Evolutionary conservation across 176 grass and related monocot genomes (phyloP).

Genomic region (Zoysia japonica): DNA sequence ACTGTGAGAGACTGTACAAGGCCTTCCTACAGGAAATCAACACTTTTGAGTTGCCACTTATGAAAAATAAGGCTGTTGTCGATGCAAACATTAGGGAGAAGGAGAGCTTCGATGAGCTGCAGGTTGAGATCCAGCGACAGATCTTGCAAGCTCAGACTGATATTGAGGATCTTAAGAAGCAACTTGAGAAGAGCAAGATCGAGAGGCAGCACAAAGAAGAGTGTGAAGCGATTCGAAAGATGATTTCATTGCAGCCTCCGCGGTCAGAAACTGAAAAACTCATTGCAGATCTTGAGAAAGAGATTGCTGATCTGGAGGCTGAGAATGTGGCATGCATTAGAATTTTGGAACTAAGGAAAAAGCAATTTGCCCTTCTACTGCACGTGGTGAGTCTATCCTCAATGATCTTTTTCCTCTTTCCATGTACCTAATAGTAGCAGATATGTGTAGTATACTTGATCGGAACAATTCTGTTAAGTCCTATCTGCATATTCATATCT

Average conservation of each 20-base stretch:
- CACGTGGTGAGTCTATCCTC: conserved; percentile 67
- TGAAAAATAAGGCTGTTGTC: conserved; percentile 78
- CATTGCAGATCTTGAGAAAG: conserved; percentile 81
- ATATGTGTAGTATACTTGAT: not conserved
- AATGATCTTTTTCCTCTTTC: not conserved
- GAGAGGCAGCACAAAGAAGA: conserved; percentile 96
- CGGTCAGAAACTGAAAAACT: conserved; percentile 75
- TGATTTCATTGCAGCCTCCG: conserved; percentile 71
- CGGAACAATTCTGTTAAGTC: not conserved
- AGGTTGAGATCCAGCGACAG: conserved; percentile 73
- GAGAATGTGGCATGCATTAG: conserved; percentile 66
- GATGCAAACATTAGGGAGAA: conserved; percentile 93
- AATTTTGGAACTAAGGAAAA: conserved; percentile 81
- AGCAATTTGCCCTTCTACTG: conserved; percentile 87
- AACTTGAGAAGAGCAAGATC: conserved; percentile 80
- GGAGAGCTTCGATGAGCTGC: conserved; percentile 80
- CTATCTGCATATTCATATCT: conserved; percentile 6
- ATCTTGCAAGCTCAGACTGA: conserved; percentile 87
- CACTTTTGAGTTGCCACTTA: conserved; percentile 84
- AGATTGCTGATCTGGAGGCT: conserved; percentile 77
- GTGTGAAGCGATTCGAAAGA: conserved; percentile 79
- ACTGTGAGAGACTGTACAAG: conserved; percentile 74
- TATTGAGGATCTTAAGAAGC: conserved; percentile 91
- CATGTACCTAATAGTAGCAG: not conserved
- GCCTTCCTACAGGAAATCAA: conserved; percentile 85